Percentiles rank a stretch among this genome's conserved stretches.
These are phyloP conservation scores for Paramecium primaurelia DNA, from an alignment of 73 alveolate species.

Conservation along the genomic window DNA sequence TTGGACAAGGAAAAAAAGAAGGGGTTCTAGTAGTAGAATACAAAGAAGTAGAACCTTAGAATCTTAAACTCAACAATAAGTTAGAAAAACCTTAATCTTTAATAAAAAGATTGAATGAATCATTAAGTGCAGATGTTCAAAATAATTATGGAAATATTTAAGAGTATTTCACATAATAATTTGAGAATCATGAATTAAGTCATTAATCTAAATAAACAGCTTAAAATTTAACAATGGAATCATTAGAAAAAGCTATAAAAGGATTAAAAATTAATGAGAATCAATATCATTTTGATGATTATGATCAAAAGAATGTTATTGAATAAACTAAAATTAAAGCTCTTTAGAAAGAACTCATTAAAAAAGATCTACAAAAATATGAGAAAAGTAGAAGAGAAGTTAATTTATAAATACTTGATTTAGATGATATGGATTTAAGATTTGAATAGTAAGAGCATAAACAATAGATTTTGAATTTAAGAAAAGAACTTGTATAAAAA, in stretches of 20 bases:
- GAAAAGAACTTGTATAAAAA: constrained; percentile 14
- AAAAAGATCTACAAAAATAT: neutral
- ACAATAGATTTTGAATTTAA: neutral
- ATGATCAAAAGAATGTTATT: neutral
- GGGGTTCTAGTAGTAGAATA: neutral
- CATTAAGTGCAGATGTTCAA: neutral
- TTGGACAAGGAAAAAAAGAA: constrained; percentile 34
- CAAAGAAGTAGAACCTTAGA: neutral
- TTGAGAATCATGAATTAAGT: neutral
- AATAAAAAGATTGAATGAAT: constrained; percentile 3
- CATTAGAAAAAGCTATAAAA: neutral
- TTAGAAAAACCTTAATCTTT: neutral
- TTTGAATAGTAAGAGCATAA: neutral
- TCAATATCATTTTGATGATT: neutral
- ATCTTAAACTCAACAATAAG: neutral
- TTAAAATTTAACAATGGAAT: neutral
- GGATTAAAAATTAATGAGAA: neutral
- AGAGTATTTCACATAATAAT: neutral
- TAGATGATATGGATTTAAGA: constrained; percentile 9
- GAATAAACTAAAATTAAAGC: neutral
- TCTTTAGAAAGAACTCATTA: neutral
- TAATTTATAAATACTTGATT: neutral
- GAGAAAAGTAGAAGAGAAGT: constrained; percentile 25
- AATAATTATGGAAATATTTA: neutral
- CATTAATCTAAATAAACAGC: neutral